Percentiles rank a stretch among this genome's conserved stretches.
These are phyloP conservation scores for Leccinum sublutescens DNA, from an alignment of 768 basidiomycete species.

Conservation along the genomic window DNA sequence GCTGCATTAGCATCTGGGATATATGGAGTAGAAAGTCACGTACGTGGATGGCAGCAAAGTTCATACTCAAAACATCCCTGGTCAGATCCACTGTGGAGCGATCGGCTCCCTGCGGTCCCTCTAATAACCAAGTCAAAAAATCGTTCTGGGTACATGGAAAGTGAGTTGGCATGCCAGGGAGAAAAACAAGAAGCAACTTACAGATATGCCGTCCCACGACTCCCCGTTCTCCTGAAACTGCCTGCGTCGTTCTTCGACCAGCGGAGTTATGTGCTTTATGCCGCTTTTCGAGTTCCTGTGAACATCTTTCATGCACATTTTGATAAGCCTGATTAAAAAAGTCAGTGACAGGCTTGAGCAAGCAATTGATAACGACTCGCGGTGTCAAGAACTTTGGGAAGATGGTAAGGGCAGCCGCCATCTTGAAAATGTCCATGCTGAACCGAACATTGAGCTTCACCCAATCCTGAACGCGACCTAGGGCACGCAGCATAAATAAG, in stretches of 20 bases:
- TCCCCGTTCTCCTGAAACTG: neutral
- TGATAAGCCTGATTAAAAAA: neutral
- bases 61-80: slow-evolving; percentile 13
- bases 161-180: neutral
- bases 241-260: slow-evolving; percentile 18
- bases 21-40: neutral
- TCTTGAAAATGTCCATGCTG: slow-evolving; percentile 12
- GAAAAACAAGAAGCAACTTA: neutral
- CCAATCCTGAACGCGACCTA: slow-evolving; percentile 30
- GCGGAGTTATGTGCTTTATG: slow-evolving; percentile 22
- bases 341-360: neutral
- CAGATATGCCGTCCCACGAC: neutral
- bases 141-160: slow-evolving; percentile 26
- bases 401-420: slow-evolving; percentile 18
- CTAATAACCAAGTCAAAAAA: slow-evolving; percentile 34
- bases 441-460: slow-evolving; percentile 29
- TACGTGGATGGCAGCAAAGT: slow-evolving; percentile 27
- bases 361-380: slow-evolving; percentile 17
- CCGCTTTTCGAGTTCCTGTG: slow-evolving; percentile 7
- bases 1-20: neutral
- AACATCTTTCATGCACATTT: slow-evolving; percentile 1
- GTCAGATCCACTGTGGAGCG: slow-evolving; percentile 22
- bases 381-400: slow-evolving; percentile 35
- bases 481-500: neutral
- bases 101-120: slow-evolving; percentile 19